A percentile compares a stretch with the other conserved stretches of the same genome.
These are phyloP conservation scores for Luvunga scandens DNA, from an alignment of 345 rosid genomes.

Conservation along the genomic window DNA sequence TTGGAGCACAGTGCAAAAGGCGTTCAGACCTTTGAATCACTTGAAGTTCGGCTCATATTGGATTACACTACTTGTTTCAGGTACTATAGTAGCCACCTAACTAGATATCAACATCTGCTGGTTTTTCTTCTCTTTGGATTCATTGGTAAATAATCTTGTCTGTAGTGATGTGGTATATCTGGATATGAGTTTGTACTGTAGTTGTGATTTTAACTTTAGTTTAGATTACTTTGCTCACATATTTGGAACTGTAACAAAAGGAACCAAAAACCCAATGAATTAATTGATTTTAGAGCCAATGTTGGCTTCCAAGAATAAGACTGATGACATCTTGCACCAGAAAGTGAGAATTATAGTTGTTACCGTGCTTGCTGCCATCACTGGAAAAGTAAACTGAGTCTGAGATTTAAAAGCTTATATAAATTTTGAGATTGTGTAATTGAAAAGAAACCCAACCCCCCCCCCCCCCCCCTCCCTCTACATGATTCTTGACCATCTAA, in stretches of 20 bases:
- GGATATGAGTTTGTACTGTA: not conserved
- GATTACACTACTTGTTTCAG: not conserved
- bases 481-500: not conserved
- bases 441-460: not conserved
- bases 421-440: not conserved
- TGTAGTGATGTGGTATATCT: not conserved
- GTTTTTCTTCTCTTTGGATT: not conserved
- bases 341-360: conserved; percentile 36
- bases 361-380: conserved; percentile 14
- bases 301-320: conserved; percentile 22
- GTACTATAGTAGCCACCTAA: not conserved
- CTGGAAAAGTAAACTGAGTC: not conserved
- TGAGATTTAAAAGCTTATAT: not conserved
- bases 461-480: too few species aligned
- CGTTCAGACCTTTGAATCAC: not conserved
- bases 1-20: not conserved
- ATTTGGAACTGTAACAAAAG: not conserved
- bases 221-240: not conserved
- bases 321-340: conserved; percentile 42
- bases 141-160: not conserved
- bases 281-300: not conserved
- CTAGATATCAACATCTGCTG: not conserved
- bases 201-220: conserved; percentile 2
- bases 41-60: not conserved
- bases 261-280: not conserved